Evolutionary conservation across 1,284 basidiomycete genomes (phyloP).

Genomic region (Ustilago trichophora): DNA sequence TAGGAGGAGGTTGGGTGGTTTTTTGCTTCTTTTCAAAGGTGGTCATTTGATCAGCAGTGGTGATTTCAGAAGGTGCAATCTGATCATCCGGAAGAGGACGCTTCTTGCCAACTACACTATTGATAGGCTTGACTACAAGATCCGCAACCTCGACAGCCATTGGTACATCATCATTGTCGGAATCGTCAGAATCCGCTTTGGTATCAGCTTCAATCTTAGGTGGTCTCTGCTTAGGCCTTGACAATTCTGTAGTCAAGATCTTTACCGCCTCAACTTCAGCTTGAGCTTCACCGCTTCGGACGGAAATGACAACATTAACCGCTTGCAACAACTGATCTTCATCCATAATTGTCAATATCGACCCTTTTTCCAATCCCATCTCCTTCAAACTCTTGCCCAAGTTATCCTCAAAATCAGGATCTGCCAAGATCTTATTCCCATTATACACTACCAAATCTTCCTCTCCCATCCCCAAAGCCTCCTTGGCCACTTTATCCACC

Average conservation of each 20-base stretch:
- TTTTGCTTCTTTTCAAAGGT: constrained; percentile 21
- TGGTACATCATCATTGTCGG: constrained; percentile 2
- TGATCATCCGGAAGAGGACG: constrained; percentile 19
- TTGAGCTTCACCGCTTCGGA: not conserved
- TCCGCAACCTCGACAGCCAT: not conserved
- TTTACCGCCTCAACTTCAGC: not conserved
- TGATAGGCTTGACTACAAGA: not conserved
- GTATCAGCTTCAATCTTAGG: not conserved
- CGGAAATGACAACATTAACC: constrained; percentile 51
- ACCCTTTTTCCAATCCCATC: constrained; percentile 74
- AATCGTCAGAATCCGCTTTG: not conserved
- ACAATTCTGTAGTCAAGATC: constrained; percentile 4
- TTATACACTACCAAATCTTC: constrained; percentile 72
- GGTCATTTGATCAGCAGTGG: not conserved
- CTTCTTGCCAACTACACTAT: constrained; percentile 15
- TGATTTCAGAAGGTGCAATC: not conserved
- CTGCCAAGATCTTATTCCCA: constrained; percentile 80
- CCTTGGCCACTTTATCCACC: constrained; percentile 71
- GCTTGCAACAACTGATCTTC: constrained; percentile 72
- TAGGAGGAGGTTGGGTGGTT: not conserved
- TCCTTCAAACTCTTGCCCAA: constrained; percentile 76
- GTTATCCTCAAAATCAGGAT: constrained; percentile 91
- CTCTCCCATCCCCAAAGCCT: constrained; percentile 68
- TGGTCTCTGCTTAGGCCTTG: constrained; percentile 7
- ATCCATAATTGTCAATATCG: constrained; percentile 85